phyloP scores from a whole-genome alignment of 257 asterid species.

The Solanum corneliomulleri region DNA sequence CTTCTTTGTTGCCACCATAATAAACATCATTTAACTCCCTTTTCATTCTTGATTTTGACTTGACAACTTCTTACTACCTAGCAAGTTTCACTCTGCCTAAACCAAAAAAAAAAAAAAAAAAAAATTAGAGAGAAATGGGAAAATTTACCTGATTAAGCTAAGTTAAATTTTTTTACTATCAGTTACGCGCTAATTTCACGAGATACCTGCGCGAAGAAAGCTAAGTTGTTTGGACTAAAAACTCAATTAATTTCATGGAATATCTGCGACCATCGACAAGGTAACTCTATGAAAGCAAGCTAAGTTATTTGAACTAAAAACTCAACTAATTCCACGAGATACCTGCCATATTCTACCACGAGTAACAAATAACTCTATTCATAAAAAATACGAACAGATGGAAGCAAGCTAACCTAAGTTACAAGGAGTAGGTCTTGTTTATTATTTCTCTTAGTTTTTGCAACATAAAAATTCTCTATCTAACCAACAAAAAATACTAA shows the following conservation, averaged over 20 bases:
- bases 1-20: constrained; percentile 7
- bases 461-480: background rate
- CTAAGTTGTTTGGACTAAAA: background rate
- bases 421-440: background rate
- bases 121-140: background rate
- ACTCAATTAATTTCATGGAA: no score
- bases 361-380: background rate
- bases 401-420: background rate
- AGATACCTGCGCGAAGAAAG: background rate
- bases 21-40: background rate
- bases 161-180: background rate
- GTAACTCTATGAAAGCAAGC: background rate
- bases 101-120: background rate
- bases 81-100: background rate
- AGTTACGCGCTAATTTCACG: background rate
- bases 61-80: background rate
- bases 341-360: background rate
- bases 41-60: background rate
- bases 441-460: background rate
- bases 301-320: background rate
- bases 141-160: background rate
- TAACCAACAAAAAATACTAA: background rate
- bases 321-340: background rate
- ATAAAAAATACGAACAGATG: background rate
- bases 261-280: no score